These are phyloP conservation scores for Tuber microsphaerosporum DNA, from an alignment of 495 filamentous ascomycete species.

Conservation along the genomic window DNA sequence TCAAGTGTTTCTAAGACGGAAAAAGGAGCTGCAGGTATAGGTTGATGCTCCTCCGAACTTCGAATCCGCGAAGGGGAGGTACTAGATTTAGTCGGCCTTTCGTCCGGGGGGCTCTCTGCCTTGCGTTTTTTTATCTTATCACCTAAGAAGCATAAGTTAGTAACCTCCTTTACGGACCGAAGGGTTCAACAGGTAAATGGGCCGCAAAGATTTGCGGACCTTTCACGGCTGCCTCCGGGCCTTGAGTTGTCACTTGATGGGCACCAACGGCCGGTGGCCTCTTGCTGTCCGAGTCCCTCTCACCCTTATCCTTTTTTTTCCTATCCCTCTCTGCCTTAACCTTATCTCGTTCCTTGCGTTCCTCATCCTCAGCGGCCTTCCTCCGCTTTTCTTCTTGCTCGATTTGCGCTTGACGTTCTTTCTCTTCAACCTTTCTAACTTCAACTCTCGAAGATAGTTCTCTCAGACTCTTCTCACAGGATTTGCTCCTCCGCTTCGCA, in stretches of 20 bases:
- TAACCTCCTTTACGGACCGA: constrained; percentile 30
- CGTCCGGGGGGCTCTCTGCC: constrained; percentile 45
- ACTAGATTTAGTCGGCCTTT: constrained; percentile 51
- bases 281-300: constrained; percentile 48
- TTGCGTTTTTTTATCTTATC: constrained; percentile 48
- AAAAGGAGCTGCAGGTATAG: constrained; percentile 68
- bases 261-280: constrained; percentile 57
- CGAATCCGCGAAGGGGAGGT: constrained; percentile 57
- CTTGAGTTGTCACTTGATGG: constrained; percentile 60
- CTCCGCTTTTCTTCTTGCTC: constrained; percentile 47
- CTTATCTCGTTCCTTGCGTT: constrained; percentile 50
- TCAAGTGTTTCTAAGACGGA: constrained; percentile 72
- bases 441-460: constrained; percentile 39
- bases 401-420: constrained; percentile 44
- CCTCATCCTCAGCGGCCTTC: constrained; percentile 51
- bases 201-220: constrained; percentile 24
- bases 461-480: constrained; percentile 22
- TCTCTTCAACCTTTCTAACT: constrained; percentile 45
- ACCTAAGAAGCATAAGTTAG: constrained; percentile 8
- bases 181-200: constrained; percentile 8
- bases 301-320: constrained; percentile 52
- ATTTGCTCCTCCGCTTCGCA: constrained; percentile 19
- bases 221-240: constrained; percentile 59
- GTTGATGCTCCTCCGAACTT: constrained; percentile 58
- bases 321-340: constrained; percentile 50